Conservation (phyloP, 805 yeast genomes). For the Candida berthetii region DNA sequence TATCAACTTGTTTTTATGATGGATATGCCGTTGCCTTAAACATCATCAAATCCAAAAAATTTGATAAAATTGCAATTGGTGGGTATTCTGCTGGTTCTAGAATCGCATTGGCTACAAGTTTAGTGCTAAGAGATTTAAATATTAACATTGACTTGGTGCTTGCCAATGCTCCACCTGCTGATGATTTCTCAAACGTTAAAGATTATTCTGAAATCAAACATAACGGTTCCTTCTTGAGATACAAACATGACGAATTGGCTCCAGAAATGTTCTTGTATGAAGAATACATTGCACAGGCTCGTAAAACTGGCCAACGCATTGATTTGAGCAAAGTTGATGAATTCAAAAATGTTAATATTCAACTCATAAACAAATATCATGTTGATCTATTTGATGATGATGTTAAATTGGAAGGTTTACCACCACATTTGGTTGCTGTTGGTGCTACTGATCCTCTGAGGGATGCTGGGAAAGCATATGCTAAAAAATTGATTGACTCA, state of each 20-base stretch:
- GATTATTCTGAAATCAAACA: not conserved
- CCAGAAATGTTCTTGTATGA: not conserved
- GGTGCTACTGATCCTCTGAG: not conserved
- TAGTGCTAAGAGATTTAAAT: not conserved
- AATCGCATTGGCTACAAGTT: not conserved
- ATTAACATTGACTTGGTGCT: not conserved
- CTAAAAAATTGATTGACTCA: not conserved
- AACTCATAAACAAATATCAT: not conserved
- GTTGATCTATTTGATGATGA: not conserved
- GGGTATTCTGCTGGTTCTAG: conserved; percentile 3
- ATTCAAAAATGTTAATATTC: not conserved
- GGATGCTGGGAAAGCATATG: not conserved
- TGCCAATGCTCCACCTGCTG: not conserved
- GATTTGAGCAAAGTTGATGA: not conserved
- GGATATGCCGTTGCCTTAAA: conserved; percentile 1
- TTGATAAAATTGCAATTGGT: conserved; percentile 1
- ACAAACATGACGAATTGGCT: not conserved
- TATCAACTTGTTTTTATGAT: conserved; percentile 3
- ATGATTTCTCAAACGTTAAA: not conserved
- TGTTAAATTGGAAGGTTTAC: not conserved
- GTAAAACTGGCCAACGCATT: not conserved
- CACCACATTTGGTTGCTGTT: not conserved
- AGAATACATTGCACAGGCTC: not conserved
- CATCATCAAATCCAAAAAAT: not conserved
- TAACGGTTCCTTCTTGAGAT: not conserved